A percentile compares a stretch with the other conserved stretches of the same genome.
Evolutionary conservation across 768 basidiomycete genomes (phyloP).

Genomic region (Boletus edulis): DNA sequence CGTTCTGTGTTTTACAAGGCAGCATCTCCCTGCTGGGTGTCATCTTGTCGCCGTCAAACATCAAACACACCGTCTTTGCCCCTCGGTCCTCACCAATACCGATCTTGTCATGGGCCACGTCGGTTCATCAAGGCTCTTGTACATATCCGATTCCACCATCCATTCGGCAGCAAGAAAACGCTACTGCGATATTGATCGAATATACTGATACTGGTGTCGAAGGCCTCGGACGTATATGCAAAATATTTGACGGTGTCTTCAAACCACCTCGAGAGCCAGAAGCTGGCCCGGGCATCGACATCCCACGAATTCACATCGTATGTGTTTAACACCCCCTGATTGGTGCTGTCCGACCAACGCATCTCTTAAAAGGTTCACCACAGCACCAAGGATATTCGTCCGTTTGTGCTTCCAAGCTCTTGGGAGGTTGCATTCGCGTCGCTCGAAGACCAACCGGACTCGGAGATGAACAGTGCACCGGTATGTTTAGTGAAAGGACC

Average conservation of each 20-base stretch:
- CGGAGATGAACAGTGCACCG: constrained; percentile 22
- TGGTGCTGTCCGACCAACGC: constrained; percentile 12
- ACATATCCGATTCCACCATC: constrained; percentile 10
- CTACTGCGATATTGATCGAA: constrained; percentile 54
- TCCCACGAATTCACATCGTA: constrained; percentile 52
- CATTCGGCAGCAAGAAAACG: constrained; percentile 12
- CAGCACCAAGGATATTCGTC: constrained; percentile 30
- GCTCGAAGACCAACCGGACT: not conserved
- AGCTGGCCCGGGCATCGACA: constrained; percentile 36
- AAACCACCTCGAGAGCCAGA: constrained; percentile 39
- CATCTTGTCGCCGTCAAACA: constrained; percentile 39
- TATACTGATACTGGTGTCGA: constrained; percentile 60
- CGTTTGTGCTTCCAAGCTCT: constrained; percentile 35
- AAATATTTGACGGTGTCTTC: constrained; percentile 63
- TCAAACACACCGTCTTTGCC: constrained; percentile 59
- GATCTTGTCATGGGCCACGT: constrained; percentile 34
- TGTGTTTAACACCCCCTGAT: constrained; percentile 10
- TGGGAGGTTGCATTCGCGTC: constrained; percentile 33
- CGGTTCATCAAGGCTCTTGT: constrained; percentile 12
- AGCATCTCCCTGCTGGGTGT: constrained; percentile 58
- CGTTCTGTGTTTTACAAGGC: constrained; percentile 61
- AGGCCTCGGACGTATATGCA: constrained; percentile 60
- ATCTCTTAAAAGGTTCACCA: constrained; percentile 21
- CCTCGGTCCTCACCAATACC: constrained; percentile 81
- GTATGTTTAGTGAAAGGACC: constrained; percentile 78